Conservation (phyloP, 352 stramenopile genomes). For the Phytophthora fragariae region DNA sequence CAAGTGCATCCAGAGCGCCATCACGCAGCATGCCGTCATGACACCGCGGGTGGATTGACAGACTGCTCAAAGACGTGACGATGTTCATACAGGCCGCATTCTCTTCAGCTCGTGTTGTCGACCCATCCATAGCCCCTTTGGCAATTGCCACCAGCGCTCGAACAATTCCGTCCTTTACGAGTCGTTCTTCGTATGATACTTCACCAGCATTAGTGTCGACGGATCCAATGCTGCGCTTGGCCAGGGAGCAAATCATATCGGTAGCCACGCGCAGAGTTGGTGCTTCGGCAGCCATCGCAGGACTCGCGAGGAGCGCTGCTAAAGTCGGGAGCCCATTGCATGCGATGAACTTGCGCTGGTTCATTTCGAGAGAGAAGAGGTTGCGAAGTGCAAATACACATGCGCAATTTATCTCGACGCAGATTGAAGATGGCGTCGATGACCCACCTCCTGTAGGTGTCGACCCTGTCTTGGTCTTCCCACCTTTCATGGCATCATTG, state of each 20-base stretch:
- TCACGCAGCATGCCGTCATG: constrained; percentile 84
- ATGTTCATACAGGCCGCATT: constrained; percentile 64
- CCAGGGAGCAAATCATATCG: constrained; percentile 75
- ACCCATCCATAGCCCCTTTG: constrained; percentile 45
- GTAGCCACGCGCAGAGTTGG: constrained; percentile 60
- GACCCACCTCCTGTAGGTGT: constrained; percentile 7
- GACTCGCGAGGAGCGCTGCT: constrained; percentile 57
- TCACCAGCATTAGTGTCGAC: constrained; percentile 12
- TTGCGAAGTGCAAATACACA: constrained; percentile 83
- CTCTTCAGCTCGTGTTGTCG: constrained; percentile 38
- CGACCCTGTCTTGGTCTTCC: constrained; percentile 41
- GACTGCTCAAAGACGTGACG: constrained; percentile 67
- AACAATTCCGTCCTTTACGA: constrained; percentile 82
- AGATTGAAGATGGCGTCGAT: constrained; percentile 26
- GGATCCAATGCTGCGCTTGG: constrained; percentile 47
- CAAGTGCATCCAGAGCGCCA: constrained; percentile 66
- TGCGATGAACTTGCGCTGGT: constrained; percentile 71
- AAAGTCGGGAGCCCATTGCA: constrained; percentile 72
- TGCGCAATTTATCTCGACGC: constrained; percentile 57
- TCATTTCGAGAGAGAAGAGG: constrained; percentile 62
- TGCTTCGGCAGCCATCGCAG: constrained; percentile 56
- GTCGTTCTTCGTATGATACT: constrained; percentile 58
- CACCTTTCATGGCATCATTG: constrained; percentile 76
- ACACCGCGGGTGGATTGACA: constrained; percentile 66
- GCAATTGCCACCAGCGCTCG: constrained; percentile 67